Evolutionary conservation across 106 monocot species (phyloP), one percentile per base, ranked within the genome.

Genomic region (Acanthochlamys bracteata): DNA sequence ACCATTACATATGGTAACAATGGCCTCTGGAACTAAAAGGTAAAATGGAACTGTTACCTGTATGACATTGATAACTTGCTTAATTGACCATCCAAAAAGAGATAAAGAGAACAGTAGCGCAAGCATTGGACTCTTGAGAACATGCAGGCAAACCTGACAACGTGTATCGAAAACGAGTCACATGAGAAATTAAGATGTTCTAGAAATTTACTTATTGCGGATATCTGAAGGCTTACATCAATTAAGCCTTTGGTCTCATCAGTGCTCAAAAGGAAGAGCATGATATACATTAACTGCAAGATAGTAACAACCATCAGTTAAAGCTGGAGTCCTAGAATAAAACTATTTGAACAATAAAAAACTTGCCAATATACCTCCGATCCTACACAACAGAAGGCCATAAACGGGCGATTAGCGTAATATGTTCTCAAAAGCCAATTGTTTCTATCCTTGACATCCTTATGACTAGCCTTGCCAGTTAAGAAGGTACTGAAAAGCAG

Each of bases 321-420:
- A 22, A 7, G 11, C 25, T 13, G 15, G 49, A 66, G 42, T 17
- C 42, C 23, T 33, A 6, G 56, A 12, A 69, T n/a, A 49, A 22
- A 52, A 26, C 4, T 33, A 52, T 17, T 17, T 61, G 1, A 70
- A 0, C 16, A 70, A 39, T 64, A 53, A 60, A 20, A 4, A 49
- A 49, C 2, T 14, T 49, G 49, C 17, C 9, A 9, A 49, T 17
- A 49, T 70, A 78, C 95, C 95, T 95, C 95, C 65, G 79, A 95
- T 76, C 79, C 86, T 26, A 95, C 90, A 73, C 95, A 95, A 66
- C 90, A 95, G 40, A 84, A 95, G 43, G 84, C 90, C 95, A 95
- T 90, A 71, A 95, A 95, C 24, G 65, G 64, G 0, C 94, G 81
- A 46, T 90, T 61, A 12, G 81, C 79, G 70, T 94, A 94, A 20